Evolutionary conservation across 179 eudicot species (phyloP).

Genomic region (Amaranthus tricolor): DNA sequence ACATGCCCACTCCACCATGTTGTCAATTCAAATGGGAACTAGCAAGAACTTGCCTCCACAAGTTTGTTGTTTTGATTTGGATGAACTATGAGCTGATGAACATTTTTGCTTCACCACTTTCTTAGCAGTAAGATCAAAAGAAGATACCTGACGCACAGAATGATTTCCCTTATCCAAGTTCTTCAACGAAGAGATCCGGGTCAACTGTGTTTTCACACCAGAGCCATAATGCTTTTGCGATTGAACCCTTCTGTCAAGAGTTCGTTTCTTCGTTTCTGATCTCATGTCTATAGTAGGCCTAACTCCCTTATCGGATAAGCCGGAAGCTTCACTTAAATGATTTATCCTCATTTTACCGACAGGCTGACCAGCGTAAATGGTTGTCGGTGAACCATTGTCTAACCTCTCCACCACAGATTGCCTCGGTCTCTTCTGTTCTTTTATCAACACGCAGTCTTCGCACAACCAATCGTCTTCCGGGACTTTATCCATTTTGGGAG

Average conservation of each 20-base stretch:
- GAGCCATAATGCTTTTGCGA: constrained; percentile 17
- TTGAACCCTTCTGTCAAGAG: constrained; percentile 10
- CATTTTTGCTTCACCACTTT: constrained; percentile 19
- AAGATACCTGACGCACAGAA: constrained; percentile 15
- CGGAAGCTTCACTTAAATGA: constrained; percentile 17
- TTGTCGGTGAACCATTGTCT: neutral
- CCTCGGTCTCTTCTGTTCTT: constrained; percentile 24
- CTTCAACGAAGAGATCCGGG: constrained; percentile 25
- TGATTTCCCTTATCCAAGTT: constrained; percentile 1
- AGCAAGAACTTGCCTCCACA: constrained; percentile 28
- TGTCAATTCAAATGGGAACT: constrained; percentile 12
- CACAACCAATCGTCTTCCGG: constrained; percentile 48
- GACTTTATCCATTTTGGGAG: constrained; percentile 38
- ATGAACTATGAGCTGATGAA: constrained; percentile 24
- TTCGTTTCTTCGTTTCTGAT: constrained; percentile 28
- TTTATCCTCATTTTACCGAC: constrained; percentile 10
- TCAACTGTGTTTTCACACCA: constrained; percentile 2
- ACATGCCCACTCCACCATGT: constrained; percentile 11
- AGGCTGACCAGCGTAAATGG: neutral
- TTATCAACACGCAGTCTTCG: constrained; percentile 37
- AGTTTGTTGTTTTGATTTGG: constrained; percentile 20
- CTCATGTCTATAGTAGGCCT: constrained; percentile 19
- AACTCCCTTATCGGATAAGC: constrained; percentile 25
- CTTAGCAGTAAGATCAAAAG: constrained; percentile 20
- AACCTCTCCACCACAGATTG: constrained; percentile 16